Base-by-base conservation (phyloP, 306 rosid species). In the Vigna angularis region DNA sequence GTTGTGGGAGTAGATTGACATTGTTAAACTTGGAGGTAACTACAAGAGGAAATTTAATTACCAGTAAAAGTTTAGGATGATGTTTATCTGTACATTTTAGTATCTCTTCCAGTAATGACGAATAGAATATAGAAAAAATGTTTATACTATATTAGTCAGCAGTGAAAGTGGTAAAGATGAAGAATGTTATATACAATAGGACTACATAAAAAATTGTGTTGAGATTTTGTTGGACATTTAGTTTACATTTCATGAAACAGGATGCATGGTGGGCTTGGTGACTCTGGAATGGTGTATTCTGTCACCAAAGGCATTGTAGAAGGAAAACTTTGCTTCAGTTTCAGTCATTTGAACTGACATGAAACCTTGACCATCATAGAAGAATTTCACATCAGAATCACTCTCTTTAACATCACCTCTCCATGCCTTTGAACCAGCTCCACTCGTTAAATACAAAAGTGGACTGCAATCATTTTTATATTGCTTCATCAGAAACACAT, bases 391-490 rank as follows among this genome's bases (percentile, higher is more conserved):
- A 51, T 58, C 84, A 20, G 26, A 2, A 51, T 66, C 14, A 0
- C 1, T 61, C 13, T 28, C 80, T 65, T 82, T 79, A 36, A 82
- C 1, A 77, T 85, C 86, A 36, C 86, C 88, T 28, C 84, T 79
- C 88, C 88, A 85, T 75, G 84, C 84, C 77, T 79, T 85, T 38
- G 86, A 85, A 11, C 88, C 84, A 1, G 86, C 86, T 32, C 84
- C 88, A 49, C 88, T 85, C 0, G 88, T 85, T 75, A 85, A 13
- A 75, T 78, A 85, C 14, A 74, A 14, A 36, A 85, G 56, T 48
- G 73, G 57, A n/a, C 86, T 85, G 82, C 84, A 82, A 36, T 15
- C 1, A 50, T 16, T 70, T 68, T 72, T 9, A 24, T 59, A 17
- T 57, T 57, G 17, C 17, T 45, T 17, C 56, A 7, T 40, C 9